Evolutionary conservation across 1,139 yeast genomes (phyloP).

Genomic region (Sugiyamaella novakii): DNA sequence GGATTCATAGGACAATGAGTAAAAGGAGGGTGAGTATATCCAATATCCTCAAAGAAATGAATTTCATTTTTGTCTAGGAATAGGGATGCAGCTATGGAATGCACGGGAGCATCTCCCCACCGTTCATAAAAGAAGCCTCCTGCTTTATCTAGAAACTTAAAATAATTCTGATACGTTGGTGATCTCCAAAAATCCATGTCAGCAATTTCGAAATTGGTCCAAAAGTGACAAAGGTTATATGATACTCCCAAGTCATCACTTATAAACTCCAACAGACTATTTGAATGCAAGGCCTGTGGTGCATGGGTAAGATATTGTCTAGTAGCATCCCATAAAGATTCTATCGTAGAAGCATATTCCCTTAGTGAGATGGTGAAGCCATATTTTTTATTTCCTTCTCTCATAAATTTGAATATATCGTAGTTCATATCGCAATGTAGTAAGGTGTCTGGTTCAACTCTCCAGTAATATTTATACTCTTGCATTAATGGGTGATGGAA

Average conservation of each 20-base stretch:
- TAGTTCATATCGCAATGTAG: constrained; percentile 79
- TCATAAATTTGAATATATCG: constrained; percentile 81
- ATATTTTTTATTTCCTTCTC: constrained; percentile 69
- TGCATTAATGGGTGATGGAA: constrained; percentile 72
- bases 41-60: constrained; percentile 81
- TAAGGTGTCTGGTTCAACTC: constrained; percentile 86
- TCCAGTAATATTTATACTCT: constrained; percentile 86
- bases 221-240: constrained; percentile 81
- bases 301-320: constrained; percentile 62
- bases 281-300: constrained; percentile 64
- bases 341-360: constrained; percentile 76
- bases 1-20: constrained; percentile 51
- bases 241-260: constrained; percentile 59
- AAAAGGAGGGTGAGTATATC: constrained; percentile 73
- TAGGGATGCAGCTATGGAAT: constrained; percentile 81
- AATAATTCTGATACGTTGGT: constrained; percentile 67
- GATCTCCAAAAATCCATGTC: constrained; percentile 73
- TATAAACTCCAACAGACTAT: constrained; percentile 73
- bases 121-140: constrained; percentile 92
- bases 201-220: constrained; percentile 87
- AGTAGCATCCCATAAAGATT: constrained; percentile 80
- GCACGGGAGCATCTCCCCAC: constrained; percentile 95
- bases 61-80: constrained; percentile 65
- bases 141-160: constrained; percentile 68
- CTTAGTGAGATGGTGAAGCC: constrained; percentile 81